phyloP scores from a whole-genome alignment of 1,139 yeast genomes.

The Sugiyamaella japonica region DNA sequence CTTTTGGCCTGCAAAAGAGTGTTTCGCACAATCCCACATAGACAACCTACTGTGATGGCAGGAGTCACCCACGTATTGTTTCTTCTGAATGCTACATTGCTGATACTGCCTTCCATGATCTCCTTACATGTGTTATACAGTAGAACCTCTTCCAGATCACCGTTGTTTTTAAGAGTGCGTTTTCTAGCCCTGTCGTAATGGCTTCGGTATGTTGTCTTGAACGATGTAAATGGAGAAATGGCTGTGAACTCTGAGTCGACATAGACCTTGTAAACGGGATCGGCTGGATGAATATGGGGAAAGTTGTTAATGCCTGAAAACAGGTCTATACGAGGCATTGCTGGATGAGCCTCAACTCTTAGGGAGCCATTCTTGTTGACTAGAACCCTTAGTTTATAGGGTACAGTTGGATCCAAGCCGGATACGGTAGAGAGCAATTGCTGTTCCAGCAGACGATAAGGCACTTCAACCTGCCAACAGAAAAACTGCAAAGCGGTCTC shows the following conservation, averaged over 20 bases:
- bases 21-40: slow-evolving; percentile 81
- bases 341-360: slow-evolving; percentile 51
- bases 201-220: slow-evolving; percentile 77
- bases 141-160: slow-evolving; percentile 60
- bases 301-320: slow-evolving; percentile 45
- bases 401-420: slow-evolving; percentile 36
- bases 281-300: slow-evolving; percentile 32
- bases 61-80: slow-evolving; percentile 78
- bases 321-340: slow-evolving; percentile 44
- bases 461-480: slow-evolving; percentile 48
- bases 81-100: slow-evolving; percentile 69
- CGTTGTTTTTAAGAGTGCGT: slow-evolving; percentile 38
- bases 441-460: slow-evolving; percentile 46
- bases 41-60: slow-evolving; percentile 68
- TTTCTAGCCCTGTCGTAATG: slow-evolving; percentile 64
- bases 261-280: slow-evolving; percentile 56
- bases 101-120: slow-evolving; percentile 81
- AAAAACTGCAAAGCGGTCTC: slow-evolving; percentile 57
- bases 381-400: slow-evolving; percentile 63
- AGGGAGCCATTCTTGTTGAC: slow-evolving; percentile 52
- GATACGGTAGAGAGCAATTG: slow-evolving; percentile 49
- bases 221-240: slow-evolving; percentile 77
- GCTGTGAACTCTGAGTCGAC: slow-evolving; percentile 56
- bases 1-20: slow-evolving; percentile 56
- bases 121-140: slow-evolving; percentile 60